phyloP scores from a whole-genome alignment of 2,329 filamentous ascomycete species.

The Hypocreales sp. region DNA sequence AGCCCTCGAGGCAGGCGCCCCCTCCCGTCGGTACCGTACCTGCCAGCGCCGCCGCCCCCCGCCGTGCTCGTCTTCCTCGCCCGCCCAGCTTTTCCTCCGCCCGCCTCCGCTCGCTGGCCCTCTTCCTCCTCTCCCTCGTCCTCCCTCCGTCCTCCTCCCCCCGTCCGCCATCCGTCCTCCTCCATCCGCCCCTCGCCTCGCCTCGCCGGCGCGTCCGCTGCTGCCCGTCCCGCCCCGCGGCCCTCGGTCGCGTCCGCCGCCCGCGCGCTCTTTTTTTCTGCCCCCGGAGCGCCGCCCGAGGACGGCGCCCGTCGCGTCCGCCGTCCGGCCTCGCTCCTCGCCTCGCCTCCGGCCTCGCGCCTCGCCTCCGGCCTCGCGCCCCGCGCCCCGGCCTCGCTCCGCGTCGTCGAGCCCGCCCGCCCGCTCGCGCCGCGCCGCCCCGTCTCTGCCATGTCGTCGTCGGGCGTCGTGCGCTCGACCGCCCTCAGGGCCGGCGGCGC shows the following conservation, averaged over 20 bases:
- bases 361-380: not conserved
- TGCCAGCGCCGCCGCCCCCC: not conserved
- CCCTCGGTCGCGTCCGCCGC: too few species aligned
- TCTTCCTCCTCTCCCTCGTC: slow-evolving; percentile 4
- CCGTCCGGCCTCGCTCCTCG: not conserved
- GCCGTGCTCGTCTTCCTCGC: not conserved
- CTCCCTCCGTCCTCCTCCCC: not conserved
- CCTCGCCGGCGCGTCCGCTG: not conserved
- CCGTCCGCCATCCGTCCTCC: not conserved
- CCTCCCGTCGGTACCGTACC: too few species aligned
- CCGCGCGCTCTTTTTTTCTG: not conserved
- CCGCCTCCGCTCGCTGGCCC: slow-evolving; percentile 1
- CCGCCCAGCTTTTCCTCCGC: not conserved
- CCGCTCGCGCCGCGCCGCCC: not conserved
- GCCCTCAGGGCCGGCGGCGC: slow-evolving; percentile 45
- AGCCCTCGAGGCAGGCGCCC: too few species aligned
- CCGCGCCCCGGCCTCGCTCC: not conserved
- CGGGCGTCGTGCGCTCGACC: slow-evolving; percentile 37
- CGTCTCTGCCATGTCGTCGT: slow-evolving; percentile 32
- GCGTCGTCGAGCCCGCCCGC: not conserved
- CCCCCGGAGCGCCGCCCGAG: not conserved
- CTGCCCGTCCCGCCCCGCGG: not conserved
- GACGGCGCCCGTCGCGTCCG: not conserved
- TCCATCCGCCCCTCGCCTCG: not conserved
- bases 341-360: not conserved